Conservation (phyloP, 305 asterid species). For the Fraxinus albicans region DNA sequence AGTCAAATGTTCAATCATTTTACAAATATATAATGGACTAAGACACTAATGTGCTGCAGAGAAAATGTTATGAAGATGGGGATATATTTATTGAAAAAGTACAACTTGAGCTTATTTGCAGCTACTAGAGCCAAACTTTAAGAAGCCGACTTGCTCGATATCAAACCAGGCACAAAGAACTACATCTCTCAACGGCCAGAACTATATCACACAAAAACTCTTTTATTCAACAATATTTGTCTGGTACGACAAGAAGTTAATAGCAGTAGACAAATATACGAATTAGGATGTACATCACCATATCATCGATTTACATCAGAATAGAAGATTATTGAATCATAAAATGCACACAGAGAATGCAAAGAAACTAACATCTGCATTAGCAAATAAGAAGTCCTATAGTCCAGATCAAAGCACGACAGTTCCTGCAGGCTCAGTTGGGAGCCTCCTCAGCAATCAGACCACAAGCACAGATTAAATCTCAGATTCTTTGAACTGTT, state of each 20-base stretch:
- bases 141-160: not conserved
- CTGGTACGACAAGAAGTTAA: not conserved
- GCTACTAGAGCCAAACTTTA: not conserved
- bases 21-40: not conserved
- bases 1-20: not conserved
- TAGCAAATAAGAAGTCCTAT: not conserved
- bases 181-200: not conserved
- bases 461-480: not conserved
- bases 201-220: not conserved
- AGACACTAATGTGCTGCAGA: not conserved
- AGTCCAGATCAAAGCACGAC: not conserved
- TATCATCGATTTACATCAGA: constrained; percentile 4
- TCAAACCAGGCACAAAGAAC: not conserved
- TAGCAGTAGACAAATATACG: not conserved
- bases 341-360: not conserved
- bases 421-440: not conserved
- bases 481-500: not conserved
- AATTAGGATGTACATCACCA: not conserved
- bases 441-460: not conserved
- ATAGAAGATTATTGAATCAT: not conserved
- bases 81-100: not conserved
- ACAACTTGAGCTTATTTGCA: not conserved
- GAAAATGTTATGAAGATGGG: not conserved
- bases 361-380: not conserved
- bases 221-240: not conserved